Evolutionary conservation across 345 rosid species (phyloP), one percentile per base, ranked within the genome.

Genomic region (Turritis glabra): DNA sequence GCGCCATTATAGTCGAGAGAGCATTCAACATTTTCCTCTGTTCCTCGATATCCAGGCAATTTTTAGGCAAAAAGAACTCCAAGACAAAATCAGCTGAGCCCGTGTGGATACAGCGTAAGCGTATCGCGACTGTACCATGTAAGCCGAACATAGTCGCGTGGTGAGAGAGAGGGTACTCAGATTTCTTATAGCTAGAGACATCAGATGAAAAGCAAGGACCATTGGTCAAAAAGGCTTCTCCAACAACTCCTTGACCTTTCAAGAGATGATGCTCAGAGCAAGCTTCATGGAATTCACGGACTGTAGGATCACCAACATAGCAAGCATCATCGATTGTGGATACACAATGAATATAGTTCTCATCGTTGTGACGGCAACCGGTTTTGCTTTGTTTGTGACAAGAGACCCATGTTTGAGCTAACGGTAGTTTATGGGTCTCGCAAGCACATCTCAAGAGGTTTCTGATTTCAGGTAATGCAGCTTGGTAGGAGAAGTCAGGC

Each of bases 201-300:
- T 95, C 92, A 10, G 88, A 60, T n/a, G 85, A 83, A 81, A 91
- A 95, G 86, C 99, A 90, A 9, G 97, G 97, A 64, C 90, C 86
- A 72, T 91, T 95, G 2, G 99, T 91, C 61, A 87, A 59, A 77
- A 95, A 95, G 1, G 99, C 99, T 82, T 74, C 74, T 53, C 99
- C 99, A 7, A 80, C 96, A 59, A 95, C 86, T 37, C 97, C 97
- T 77, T 95, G 93, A 63, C 99, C 97, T 83, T 89, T 90, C 37
- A 95, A 80, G 56, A 95, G 84, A 85, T 95, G 99, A 75, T 95
- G 90, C 84, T 90, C 99, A 5, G 96, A 95, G 82, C 97, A 95
- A 56, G 96, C 97, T 78, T 90, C 96, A 3, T 87, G 97, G 79
- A 95, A 95, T 37, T 74, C 84, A 62, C 72, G 82, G 72, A 89